phyloP scores from a whole-genome alignment of 257 asterid species.

The Oldenlandia corymbosa region DNA sequence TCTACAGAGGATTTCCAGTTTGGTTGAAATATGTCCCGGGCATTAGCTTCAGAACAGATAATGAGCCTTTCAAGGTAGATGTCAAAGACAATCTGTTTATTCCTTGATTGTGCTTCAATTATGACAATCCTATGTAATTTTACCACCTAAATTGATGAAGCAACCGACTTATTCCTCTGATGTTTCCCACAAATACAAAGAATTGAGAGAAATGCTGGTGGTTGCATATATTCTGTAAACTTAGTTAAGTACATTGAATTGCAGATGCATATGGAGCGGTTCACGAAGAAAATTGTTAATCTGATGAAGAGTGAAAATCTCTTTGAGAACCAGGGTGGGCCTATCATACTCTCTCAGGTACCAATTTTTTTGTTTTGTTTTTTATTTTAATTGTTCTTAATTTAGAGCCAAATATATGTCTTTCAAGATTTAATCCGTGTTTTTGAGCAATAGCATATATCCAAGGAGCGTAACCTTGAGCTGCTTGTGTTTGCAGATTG shows the following conservation, averaged over 20 bases:
- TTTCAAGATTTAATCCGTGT: neutral
- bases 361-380: neutral
- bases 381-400: no score
- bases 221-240: slow-evolving; percentile 6
- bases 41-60: slow-evolving; percentile 86
- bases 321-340: slow-evolving; percentile 83
- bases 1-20: slow-evolving; percentile 82
- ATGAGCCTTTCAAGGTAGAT: slow-evolving; percentile 82
- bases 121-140: neutral
- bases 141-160: no score
- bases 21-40: slow-evolving; percentile 89
- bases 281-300: slow-evolving; percentile 65
- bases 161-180: no score
- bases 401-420: neutral
- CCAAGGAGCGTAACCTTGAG: no score
- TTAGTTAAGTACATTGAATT: slow-evolving; percentile 21
- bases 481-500: slow-evolving; percentile 29
- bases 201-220: neutral
- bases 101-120: slow-evolving; percentile 1
- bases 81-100: neutral
- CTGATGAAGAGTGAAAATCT: slow-evolving; percentile 74
- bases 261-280: slow-evolving; percentile 82
- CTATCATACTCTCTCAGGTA: slow-evolving; percentile 87
- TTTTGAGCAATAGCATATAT: no score
- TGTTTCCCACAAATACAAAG: no score